These are phyloP conservation scores for Athelia sp. DNA, from an alignment of 1,284 basidiomycete species.

Conservation along the genomic window DNA sequence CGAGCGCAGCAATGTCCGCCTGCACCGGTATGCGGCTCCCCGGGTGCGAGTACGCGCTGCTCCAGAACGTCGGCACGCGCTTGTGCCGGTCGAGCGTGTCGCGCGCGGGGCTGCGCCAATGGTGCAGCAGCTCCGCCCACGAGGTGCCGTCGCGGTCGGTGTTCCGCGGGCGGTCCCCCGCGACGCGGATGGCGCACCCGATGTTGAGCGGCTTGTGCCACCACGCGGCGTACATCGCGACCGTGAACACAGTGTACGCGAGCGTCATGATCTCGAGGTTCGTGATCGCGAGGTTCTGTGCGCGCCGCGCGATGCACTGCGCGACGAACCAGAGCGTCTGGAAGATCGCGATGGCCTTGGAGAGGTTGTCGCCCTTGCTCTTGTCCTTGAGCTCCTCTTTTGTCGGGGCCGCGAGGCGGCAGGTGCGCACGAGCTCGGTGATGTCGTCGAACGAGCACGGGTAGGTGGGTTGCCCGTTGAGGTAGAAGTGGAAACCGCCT, in stretches of 20 bases:
- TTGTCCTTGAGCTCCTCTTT: constrained; percentile 8
- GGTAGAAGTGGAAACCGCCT: not conserved
- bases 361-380: constrained; percentile 7
- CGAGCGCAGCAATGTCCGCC: not conserved
- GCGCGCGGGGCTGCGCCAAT: not conserved
- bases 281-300: constrained; percentile 2
- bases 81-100: not conserved
- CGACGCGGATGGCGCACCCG: not conserved
- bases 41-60: not conserved
- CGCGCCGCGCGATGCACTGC: constrained; percentile 4
- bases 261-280: constrained; percentile 7
- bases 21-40: no score
- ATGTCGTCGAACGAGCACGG: not conserved
- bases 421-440: not conserved
- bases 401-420: not conserved
- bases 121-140: no score
- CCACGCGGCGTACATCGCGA: constrained; percentile 6
- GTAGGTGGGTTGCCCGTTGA: not conserved
- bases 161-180: no score
- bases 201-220: constrained; percentile 9
- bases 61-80: not conserved
- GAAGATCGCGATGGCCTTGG: constrained; percentile 4
- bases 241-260: constrained; percentile 6
- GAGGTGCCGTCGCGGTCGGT: no score
- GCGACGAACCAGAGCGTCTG: constrained; percentile 3